Base-by-base conservation (phyloP, 805 yeast genomes). In the Cyberlindnera galapagoensis region DNA sequence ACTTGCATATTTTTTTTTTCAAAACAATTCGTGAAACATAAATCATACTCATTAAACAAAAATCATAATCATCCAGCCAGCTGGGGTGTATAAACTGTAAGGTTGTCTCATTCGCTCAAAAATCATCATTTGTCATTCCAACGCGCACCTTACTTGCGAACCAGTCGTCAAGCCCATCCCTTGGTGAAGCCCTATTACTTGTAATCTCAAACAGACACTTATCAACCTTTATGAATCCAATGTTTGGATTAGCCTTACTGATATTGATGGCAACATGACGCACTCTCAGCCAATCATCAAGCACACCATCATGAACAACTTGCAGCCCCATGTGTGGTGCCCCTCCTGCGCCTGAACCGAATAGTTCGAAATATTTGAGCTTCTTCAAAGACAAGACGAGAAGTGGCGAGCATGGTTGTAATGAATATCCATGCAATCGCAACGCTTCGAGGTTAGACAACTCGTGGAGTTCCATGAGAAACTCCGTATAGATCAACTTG, bases 211-310 rank as follows among this genome's bases (percentile, higher is more conserved):
- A 75, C 11, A 74, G 44, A 40, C 72, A 67, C 21, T 58, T 56
- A 47, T 73, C 71, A 24, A 75, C 63, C 37, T 71, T 60, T 13
- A 74, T 58, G 40, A 68, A 73, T 30, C 46, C 31, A 20, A 75
- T 42, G 2, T 33, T 22, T 0, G 22, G 23, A 37, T 57, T 62
- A 8, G 44, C 34, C 14, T 56, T 38, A 20, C 56, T 43, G 34
- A 69, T 63, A 6, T 60, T 54, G 24, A 56, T 39, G 1, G 78
- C 80, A 7, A 71, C 65, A 41, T 70, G 75, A 42, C 70, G 74
- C 3, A 74, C 72, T 34, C 71, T 60, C 38, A 62, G 61, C 80
- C 80, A 74, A 37, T 68, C 70, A 47, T 74, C 80, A 46, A 63
- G 65, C 4, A 74, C 58, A 5, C 72, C 70, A 9, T 74, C 74